Evolutionary conservation across 1,284 basidiomycete species (phyloP).

Genomic region (Pholiota adiposa): DNA sequence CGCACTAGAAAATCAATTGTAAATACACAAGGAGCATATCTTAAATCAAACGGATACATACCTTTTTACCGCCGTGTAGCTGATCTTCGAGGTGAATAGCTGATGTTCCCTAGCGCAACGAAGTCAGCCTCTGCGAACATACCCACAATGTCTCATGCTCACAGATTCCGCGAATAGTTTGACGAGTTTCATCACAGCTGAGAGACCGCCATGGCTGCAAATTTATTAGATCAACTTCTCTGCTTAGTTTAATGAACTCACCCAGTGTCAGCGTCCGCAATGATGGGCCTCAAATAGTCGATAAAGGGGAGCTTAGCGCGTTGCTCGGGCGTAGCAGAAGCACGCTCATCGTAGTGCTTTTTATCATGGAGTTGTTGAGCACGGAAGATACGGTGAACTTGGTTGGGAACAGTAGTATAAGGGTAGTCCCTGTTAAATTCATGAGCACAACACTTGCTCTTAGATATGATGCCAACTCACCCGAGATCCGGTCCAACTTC

Average conservation of each 20-base stretch:
- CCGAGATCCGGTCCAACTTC: constrained; percentile 99
- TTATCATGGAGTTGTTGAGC: constrained; percentile 87
- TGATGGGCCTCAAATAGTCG: constrained; percentile 92
- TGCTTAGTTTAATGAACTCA: constrained; percentile 40
- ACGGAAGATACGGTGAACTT: constrained; percentile 85
- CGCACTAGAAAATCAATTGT: constrained; percentile 57
- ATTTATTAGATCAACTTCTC: background rate
- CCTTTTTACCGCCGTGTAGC: constrained; percentile 90
- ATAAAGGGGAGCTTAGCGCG: constrained; percentile 74
- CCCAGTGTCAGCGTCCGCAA: constrained; percentile 96
- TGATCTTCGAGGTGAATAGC: constrained; percentile 94
- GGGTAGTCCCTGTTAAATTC: constrained; percentile 85
- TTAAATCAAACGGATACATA: constrained; percentile 24
- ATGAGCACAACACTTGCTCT: no score
- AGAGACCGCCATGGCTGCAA: constrained; percentile 85
- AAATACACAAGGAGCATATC: background rate
- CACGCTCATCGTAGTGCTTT: constrained; percentile 87
- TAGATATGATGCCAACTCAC: no score
- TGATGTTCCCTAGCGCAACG: constrained; percentile 68
- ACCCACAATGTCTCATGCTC: constrained; percentile 22
- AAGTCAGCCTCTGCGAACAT: background rate
- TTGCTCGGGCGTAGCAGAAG: constrained; percentile 65
- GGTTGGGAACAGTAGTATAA: constrained; percentile 93
- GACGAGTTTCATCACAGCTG: constrained; percentile 95
- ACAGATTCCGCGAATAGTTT: constrained; percentile 92